Evolutionary conservation across 495 filamentous ascomycete species (phyloP).

Genomic region (Tuber umbilicatum): DNA sequence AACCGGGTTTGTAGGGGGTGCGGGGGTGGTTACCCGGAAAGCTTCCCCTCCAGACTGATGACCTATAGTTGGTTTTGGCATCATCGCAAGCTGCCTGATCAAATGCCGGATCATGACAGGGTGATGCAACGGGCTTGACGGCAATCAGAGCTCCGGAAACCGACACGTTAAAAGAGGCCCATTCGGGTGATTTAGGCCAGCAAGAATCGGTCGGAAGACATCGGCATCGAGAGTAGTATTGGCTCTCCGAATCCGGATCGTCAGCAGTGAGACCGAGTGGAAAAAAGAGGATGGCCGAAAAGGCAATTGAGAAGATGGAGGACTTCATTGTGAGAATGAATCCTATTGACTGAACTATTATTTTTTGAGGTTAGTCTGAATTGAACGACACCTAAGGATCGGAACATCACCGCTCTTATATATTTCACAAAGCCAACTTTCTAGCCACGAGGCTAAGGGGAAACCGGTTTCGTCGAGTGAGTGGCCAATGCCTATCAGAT

Average conservation of each 20-base stretch:
- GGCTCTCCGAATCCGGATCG: background rate
- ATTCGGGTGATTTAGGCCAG: conserved; percentile 25
- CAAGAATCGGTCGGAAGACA: conserved; percentile 28
- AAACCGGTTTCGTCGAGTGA: background rate
- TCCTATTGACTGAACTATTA: background rate
- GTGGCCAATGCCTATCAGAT: background rate
- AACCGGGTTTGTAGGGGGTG: background rate
- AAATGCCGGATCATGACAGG: conserved; percentile 36
- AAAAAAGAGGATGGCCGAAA: background rate
- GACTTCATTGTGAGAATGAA: background rate
- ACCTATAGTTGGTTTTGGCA: conserved; percentile 17
- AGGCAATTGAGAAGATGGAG: background rate
- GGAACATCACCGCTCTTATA: background rate
- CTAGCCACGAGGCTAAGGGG: background rate
- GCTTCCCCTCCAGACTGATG: conserved; percentile 31
- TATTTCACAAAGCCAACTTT: background rate
- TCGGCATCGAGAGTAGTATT: conserved; percentile 12
- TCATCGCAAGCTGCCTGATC: conserved; percentile 23
- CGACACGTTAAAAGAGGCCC: conserved; percentile 30
- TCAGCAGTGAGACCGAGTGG: background rate
- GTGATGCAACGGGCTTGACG: conserved; percentile 29
- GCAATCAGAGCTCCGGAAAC: conserved; percentile 30
- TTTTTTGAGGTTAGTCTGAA: background rate
- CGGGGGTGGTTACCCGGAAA: conserved; percentile 24
- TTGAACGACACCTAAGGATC: background rate